phyloP scores from a whole-genome alignment of 306 rosid genomes.

The Amphicarpaea edgeworthii region DNA sequence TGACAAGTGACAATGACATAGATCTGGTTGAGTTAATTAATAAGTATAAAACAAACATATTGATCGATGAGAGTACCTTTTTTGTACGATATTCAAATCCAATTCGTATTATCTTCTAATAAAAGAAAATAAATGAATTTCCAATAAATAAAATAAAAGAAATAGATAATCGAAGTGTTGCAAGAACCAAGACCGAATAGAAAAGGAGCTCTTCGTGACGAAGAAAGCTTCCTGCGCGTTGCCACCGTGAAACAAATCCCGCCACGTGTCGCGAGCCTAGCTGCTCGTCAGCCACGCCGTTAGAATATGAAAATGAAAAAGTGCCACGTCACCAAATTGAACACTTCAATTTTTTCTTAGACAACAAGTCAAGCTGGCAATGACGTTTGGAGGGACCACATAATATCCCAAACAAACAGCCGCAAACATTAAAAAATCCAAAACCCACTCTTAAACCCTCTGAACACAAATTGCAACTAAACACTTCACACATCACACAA shows the following conservation, averaged over 20 bases:
- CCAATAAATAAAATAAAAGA: too few relatives aligned
- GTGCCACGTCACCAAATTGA: constrained; percentile 50
- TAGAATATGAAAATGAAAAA: constrained; percentile 7
- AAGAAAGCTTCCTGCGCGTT: constrained; percentile 48
- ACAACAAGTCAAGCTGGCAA: constrained; percentile 46
- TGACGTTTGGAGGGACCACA: constrained; percentile 43
- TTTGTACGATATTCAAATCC: too few relatives aligned
- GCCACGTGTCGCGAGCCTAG: constrained; percentile 47
- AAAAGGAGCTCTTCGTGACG: constrained; percentile 39
- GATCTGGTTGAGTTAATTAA: too few relatives aligned
- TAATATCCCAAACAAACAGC: not conserved
- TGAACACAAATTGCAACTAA: not conserved
- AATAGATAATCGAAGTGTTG: not conserved
- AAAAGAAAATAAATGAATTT: too few relatives aligned
- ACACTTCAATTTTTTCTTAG: constrained; percentile 33
- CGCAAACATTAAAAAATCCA: constrained; percentile 18
- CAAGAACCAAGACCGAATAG: constrained; percentile 17
- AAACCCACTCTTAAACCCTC: constrained; percentile 50
- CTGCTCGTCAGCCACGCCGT: not conserved
- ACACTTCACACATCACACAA: not conserved
- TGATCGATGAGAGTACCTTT: too few relatives aligned
- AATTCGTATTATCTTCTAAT: too few relatives aligned
- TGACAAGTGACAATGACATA: too few relatives aligned
- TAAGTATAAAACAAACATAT: too few relatives aligned
- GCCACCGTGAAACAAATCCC: constrained; percentile 30